A percentile compares a stretch with the other conserved stretches of the same genome.
phyloP scores from a whole-genome alignment of 257 asterid genomes.

The Nyctanthes arbortristis region DNA sequence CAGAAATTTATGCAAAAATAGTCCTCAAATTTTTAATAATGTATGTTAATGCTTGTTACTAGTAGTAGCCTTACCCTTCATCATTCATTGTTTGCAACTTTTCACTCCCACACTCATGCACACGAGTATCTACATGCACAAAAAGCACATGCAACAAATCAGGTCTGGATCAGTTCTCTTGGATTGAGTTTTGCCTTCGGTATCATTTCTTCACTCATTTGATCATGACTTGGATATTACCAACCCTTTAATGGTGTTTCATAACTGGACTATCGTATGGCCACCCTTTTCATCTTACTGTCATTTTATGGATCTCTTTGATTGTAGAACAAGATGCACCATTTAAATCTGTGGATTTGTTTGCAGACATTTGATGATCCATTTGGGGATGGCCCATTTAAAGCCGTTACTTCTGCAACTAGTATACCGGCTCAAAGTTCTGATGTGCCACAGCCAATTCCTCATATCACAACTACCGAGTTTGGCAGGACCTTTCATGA shows the following conservation, averaged over 20 bases:
- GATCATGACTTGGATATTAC: not conserved
- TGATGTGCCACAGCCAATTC: slow-evolving; percentile 37
- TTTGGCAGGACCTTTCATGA: slow-evolving; percentile 43
- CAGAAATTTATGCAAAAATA: not conserved
- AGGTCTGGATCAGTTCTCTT: not conserved
- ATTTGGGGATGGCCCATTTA: slow-evolving; percentile 94
- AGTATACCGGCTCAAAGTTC: slow-evolving; percentile 37
- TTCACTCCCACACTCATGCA: not conserved
- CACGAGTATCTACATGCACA: not conserved
- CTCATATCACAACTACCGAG: slow-evolving; percentile 43
- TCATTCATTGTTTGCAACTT: not conserved
- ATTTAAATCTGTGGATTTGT: slow-evolving; percentile 15
- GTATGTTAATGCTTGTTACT: not conserved
- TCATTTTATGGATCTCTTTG: not conserved
- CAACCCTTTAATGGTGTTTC: not conserved
- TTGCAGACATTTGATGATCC: slow-evolving; percentile 90
- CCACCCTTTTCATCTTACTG: not conserved
- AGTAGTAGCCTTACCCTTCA: not conserved
- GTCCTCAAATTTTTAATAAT: not conserved
- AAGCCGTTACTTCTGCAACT: slow-evolving; percentile 59
- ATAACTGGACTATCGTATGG: not conserved
- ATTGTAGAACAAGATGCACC: not conserved
- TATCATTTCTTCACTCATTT: not conserved
- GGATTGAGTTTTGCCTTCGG: too few relatives aligned
- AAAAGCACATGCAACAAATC: too few relatives aligned